These are phyloP conservation scores for Fusarium tupiense DNA, from an alignment of 2,329 filamentous ascomycete genomes.

Conservation along the genomic window DNA sequence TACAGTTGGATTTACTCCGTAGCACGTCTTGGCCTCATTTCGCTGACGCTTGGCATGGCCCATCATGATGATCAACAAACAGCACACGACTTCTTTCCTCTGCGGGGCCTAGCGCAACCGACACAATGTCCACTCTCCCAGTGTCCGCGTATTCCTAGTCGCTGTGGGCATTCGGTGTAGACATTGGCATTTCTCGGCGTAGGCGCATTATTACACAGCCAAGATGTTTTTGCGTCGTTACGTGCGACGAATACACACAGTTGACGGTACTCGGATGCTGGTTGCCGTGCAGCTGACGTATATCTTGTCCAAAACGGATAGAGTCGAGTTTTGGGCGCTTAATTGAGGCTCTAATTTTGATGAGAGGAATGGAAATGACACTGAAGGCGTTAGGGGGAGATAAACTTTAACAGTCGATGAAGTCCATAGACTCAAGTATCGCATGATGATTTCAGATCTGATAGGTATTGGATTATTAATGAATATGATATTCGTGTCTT, in stretches of 20 bases:
- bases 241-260: background rate
- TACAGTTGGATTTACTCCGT: background rate
- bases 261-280: background rate
- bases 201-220: conserved; percentile 16
- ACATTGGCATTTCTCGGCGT: conserved; percentile 25
- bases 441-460: background rate
- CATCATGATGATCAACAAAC: conserved; percentile 1
- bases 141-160: conserved; percentile 8
- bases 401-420: background rate
- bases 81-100: conserved; percentile 31
- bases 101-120: conserved; percentile 20
- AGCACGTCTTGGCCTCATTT: conserved; percentile 32
- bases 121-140: conserved; percentile 3
- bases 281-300: conserved; percentile 26
- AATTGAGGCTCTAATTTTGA: background rate
- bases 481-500: background rate
- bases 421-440: background rate
- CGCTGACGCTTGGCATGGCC: conserved; percentile 13
- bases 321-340: background rate
- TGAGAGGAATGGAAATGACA: background rate
- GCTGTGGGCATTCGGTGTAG: background rate
- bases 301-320: conserved; percentile 9
- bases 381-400: background rate
- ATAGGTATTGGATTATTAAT: background rate
- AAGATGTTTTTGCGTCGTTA: conserved; percentile 9